phyloP scores from a whole-genome alignment of 352 stramenopile species.

The Pythium diclinum region DNA sequence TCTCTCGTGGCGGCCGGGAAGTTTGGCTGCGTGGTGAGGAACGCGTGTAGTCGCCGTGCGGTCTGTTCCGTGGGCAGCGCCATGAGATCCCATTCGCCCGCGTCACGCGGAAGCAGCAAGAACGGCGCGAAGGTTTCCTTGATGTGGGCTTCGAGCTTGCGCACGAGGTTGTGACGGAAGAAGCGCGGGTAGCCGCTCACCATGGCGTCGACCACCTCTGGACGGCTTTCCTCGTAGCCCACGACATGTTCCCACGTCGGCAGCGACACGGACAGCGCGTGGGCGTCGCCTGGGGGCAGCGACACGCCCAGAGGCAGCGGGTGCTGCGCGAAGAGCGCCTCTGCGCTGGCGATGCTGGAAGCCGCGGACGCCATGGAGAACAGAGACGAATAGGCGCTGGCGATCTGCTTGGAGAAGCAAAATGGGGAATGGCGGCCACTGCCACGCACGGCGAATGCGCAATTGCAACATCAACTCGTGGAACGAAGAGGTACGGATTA shows the following conservation, averaged over 20 bases:
- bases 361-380: conserved; percentile 13
- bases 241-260: conserved; percentile 83
- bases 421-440: neutral
- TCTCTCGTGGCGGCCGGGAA: conserved; percentile 1
- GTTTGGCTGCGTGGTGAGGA: conserved; percentile 46
- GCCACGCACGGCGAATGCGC: neutral
- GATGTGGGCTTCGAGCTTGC: conserved; percentile 50
- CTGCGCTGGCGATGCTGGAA: conserved; percentile 14
- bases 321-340: conserved; percentile 19
- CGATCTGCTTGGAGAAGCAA: neutral
- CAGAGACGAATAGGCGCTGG: neutral
- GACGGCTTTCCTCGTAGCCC: conserved; percentile 87
- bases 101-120: conserved; percentile 24
- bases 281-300: conserved; percentile 58
- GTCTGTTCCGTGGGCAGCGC: conserved; percentile 54
- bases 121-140: conserved; percentile 27
- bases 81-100: conserved; percentile 37
- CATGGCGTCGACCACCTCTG: conserved; percentile 64
- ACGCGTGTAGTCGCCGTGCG: conserved; percentile 59
- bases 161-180: conserved; percentile 87
- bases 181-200: conserved; percentile 92
- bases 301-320: conserved; percentile 62
- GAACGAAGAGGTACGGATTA: neutral
- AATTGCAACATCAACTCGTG: conserved; percentile 4
- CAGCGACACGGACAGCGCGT: conserved; percentile 85